Conservation (phyloP, 257 asterid genomes). For the Verbena officinalis region DNA sequence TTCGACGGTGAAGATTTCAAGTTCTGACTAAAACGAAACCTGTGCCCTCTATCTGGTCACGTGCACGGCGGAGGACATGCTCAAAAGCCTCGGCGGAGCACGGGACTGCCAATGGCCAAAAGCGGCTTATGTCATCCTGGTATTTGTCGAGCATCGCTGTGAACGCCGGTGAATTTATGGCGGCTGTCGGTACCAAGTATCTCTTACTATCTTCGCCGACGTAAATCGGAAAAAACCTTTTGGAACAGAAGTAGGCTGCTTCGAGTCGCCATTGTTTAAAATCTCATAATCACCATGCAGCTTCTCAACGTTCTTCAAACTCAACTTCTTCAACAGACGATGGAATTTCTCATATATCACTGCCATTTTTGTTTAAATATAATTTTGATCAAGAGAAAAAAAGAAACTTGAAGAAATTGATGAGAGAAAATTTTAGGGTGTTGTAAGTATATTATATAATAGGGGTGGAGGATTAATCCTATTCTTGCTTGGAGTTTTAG, state of each 20-base stretch:
- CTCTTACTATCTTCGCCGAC: conserved; percentile 1
- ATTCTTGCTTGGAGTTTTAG: too few species aligned
- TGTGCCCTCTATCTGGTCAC: neutral
- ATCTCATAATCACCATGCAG: neutral
- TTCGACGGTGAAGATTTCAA: neutral
- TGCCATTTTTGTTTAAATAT: neutral
- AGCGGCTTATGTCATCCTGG: neutral
- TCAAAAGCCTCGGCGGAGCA: conserved; percentile 12
- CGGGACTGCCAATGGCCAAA: neutral
- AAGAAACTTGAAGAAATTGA: too few species aligned
- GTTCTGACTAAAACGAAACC: too few species aligned
- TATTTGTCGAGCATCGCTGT: neutral
- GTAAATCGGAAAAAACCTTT: conserved; percentile 8
- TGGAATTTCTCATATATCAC: neutral
- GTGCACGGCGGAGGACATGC: conserved; percentile 4
- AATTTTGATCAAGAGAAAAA: too few species aligned
- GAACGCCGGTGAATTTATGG: neutral
- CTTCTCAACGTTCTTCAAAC: neutral
- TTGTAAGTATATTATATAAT: too few species aligned
- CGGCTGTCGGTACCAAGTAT: neutral
- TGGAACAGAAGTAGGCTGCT: neutral
- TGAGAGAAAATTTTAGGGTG: too few species aligned
- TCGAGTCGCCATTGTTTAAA: neutral
- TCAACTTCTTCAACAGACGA: conserved; percentile 1
- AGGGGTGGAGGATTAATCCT: too few species aligned